Evolutionary conservation across 75 land plant species (phyloP).

Genomic region (Cryptomeria japonica): DNA sequence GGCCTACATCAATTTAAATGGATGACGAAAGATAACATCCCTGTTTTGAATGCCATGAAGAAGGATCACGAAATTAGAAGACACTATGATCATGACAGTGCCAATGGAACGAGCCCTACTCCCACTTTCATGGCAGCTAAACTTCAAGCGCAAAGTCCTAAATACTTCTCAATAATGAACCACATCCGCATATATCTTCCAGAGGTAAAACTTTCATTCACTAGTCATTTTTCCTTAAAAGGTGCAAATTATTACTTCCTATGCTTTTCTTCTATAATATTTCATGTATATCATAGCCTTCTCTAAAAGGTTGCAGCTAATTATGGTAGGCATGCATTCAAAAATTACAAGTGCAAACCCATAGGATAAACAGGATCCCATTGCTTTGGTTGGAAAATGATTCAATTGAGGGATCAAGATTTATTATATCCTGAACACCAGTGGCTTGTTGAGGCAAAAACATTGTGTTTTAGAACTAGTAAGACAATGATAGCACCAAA

Average conservation of each 20-base stretch:
- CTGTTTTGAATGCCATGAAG: constrained; percentile 59
- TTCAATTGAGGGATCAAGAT: not conserved
- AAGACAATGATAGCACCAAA: not conserved
- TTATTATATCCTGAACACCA: not conserved
- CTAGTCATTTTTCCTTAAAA: not conserved
- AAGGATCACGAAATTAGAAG: constrained; percentile 38
- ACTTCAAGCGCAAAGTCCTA: constrained; percentile 74
- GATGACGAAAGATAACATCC: constrained; percentile 56
- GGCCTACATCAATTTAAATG: constrained; percentile 78
- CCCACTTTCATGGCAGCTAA: constrained; percentile 50
- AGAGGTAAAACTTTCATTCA: constrained; percentile 44
- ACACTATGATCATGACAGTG: constrained; percentile 44
- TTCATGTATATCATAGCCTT: not conserved
- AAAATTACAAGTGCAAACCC: not conserved
- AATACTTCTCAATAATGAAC: constrained; percentile 70
- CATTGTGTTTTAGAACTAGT: not conserved
- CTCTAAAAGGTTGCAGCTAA: not conserved
- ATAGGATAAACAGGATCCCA: not conserved
- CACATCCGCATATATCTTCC: constrained; percentile 81
- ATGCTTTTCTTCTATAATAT: not conserved
- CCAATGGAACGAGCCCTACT: constrained; percentile 31
- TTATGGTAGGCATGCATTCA: not conserved
- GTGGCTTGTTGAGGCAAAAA: not conserved
- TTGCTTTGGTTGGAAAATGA: not conserved
- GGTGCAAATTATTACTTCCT: not conserved